Conservation (phyloP, 148 eudicot genomes). For the Heliosperma pusillum region DNA sequence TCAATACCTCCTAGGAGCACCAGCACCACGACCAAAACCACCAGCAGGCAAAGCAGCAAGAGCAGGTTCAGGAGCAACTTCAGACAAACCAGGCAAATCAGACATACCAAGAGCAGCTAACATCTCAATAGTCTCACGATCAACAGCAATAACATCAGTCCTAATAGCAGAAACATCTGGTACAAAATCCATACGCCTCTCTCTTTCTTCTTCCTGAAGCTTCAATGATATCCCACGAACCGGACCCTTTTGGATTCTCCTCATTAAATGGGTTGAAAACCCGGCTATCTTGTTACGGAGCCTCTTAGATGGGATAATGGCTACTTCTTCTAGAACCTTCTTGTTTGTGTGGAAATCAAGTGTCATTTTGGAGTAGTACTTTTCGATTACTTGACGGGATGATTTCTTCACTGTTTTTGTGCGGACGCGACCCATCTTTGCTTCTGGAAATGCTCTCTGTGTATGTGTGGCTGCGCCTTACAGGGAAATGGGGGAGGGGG, state of each 20-base stretch:
- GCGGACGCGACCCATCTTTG: constrained; percentile 38
- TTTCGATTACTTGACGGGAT: constrained; percentile 41
- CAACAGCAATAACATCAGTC: constrained; percentile 27
- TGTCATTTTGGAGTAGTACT: constrained; percentile 43
- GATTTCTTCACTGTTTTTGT: constrained; percentile 45
- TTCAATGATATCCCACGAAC: constrained; percentile 46
- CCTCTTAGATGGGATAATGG: constrained; percentile 49
- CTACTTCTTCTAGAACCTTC: constrained; percentile 47
- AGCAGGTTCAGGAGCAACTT: constrained; percentile 28
- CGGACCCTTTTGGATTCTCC: constrained; percentile 46
- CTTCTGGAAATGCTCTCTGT: not conserved
- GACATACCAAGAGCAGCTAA: constrained; percentile 41
- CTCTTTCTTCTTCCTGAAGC: constrained; percentile 51
- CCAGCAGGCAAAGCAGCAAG: constrained; percentile 18
- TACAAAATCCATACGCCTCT: constrained; percentile 46
- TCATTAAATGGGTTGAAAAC: constrained; percentile 49
- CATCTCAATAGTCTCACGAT: constrained; percentile 43
- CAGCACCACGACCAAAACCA: constrained; percentile 26
- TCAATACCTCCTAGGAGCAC: constrained; percentile 32
- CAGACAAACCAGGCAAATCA: constrained; percentile 36
- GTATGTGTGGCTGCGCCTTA: too few species aligned
- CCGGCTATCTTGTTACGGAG: constrained; percentile 53
- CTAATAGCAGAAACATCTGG: constrained; percentile 44
- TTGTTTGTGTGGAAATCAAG: constrained; percentile 56
- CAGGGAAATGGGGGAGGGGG: too few species aligned